Base-by-base conservation (phyloP, 2,329 filamentous ascomycete genomes). In the Myriangium duriaei region DNA sequence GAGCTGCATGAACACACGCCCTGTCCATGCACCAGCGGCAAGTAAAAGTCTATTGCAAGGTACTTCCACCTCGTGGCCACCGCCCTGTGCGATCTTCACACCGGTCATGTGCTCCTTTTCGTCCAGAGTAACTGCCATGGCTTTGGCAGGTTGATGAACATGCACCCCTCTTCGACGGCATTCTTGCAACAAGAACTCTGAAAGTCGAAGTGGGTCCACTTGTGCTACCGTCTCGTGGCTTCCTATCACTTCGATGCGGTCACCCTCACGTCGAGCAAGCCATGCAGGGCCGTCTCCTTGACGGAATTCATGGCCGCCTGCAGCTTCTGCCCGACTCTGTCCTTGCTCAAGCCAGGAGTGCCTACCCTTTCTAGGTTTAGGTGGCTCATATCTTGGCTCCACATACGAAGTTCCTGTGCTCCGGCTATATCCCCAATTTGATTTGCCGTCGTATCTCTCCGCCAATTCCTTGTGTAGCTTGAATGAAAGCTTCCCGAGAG, bases 21-120 rank as follows among this genome's bases (percentile, higher is more conserved):
- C 68, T 0, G 80, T 79, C 82, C 83, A 88, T 3, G 75, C 71
- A 3, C 82, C 82, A 0, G 79, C 71, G 0, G 79, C 62, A 42
- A 88, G 67, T 11, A 87, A 60, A 15, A 88, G 54, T 9, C 72
- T 70, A 0, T 69, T 72, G 50, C 79, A 83, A 0, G 76, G 68
- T 2, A 87, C 51, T 30, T 71, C 61, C 2, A 57, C 62, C 49
- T 69, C 65, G 5, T 56, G 57, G 11, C 62, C 63, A 4, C 61
- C 59, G 2, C 59, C 58, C 40, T 66, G 61, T 7, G 62, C 49
- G 3, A 81, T 62, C 16, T 63, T 59, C 11, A 82, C 55, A 19
- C 64, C 66, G 2, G 64, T 65, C 34, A 82, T 53, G 35, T 65
- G 54, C 24, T 66, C 67, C 1, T 63, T 55, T 7, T 59, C 50